A percentile compares a stretch with the other conserved stretches of the same genome.
phyloP scores from a whole-genome alignment of 108 stramenopile genomes.

The Skeletonema potamos region DNA sequence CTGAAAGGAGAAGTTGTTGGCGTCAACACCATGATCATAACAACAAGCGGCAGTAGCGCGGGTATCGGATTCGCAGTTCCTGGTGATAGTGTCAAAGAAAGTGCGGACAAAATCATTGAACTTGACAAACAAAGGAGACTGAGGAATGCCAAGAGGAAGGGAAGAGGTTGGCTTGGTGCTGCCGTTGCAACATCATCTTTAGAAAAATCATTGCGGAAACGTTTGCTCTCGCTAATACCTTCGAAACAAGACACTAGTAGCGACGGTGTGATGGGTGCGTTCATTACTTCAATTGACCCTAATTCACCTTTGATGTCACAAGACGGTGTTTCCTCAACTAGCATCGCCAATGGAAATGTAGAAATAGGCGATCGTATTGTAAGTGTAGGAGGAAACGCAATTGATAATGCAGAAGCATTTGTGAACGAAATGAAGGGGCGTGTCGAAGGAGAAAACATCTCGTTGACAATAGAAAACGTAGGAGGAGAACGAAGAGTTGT shows the following conservation, averaged over 20 bases:
- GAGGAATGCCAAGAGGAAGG: constrained; percentile 9
- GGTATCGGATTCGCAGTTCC: constrained; percentile 90
- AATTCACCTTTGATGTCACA: constrained; percentile 14
- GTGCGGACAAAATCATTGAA: constrained; percentile 25
- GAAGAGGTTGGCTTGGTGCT: constrained; percentile 39
- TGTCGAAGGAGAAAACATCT: constrained; percentile 57
- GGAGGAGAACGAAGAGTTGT: constrained; percentile 66
- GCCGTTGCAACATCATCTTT: constrained; percentile 15
- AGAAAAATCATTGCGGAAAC: background rate
- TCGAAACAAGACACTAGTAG: background rate
- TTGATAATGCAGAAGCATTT: constrained; percentile 50
- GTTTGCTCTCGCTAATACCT: background rate
- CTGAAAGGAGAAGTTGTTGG: constrained; percentile 76
- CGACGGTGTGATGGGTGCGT: constrained; percentile 15
- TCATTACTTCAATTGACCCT: constrained; percentile 11
- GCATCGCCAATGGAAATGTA: constrained; percentile 22
- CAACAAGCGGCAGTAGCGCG: constrained; percentile 66
- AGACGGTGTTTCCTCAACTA: background rate
- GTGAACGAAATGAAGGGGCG: constrained; percentile 47
- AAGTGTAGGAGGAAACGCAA: constrained; percentile 57
- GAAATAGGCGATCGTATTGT: constrained; percentile 64
- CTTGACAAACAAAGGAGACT: constrained; percentile 21
- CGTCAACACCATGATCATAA: constrained; percentile 86
- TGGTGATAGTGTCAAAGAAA: constrained; percentile 68
- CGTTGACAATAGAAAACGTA: constrained; percentile 62